These are phyloP conservation scores for Russula sp. DNA, from an alignment of 768 basidiomycete species.

Conservation along the genomic window DNA sequence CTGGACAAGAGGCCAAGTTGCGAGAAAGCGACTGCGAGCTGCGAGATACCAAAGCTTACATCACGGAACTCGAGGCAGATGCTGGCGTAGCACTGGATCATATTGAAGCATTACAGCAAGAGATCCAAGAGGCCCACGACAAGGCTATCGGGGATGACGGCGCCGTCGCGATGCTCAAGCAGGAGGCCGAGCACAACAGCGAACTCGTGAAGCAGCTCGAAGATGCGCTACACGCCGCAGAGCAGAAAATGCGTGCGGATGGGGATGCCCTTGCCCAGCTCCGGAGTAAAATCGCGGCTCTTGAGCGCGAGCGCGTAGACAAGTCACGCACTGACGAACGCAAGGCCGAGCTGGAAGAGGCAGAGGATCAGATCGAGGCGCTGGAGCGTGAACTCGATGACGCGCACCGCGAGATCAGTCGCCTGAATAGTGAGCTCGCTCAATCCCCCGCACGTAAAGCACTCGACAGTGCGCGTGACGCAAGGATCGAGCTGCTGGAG, in stretches of 20 bases:
- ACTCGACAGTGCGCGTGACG: constrained; percentile 69
- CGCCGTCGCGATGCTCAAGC: constrained; percentile 30
- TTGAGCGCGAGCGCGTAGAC: constrained; percentile 47
- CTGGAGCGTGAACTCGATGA: constrained; percentile 74
- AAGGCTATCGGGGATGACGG: constrained; percentile 39
- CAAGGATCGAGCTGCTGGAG: constrained; percentile 70
- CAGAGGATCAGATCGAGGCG: constrained; percentile 47
- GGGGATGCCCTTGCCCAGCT: constrained; percentile 48
- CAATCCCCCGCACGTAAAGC: constrained; percentile 75
- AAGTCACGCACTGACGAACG: constrained; percentile 30
- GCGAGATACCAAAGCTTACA: constrained; percentile 42
- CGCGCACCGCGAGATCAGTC: constrained; percentile 70
- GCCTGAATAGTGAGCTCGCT: constrained; percentile 55
- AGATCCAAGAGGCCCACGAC: constrained; percentile 44
- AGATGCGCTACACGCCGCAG: constrained; percentile 67
- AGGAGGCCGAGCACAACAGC: constrained; percentile 44
- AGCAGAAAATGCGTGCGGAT: constrained; percentile 62
- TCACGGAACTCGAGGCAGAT: constrained; percentile 57
- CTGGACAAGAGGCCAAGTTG: constrained; percentile 22
- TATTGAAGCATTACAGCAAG: constrained; percentile 50
- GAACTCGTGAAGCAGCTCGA: constrained; percentile 65
- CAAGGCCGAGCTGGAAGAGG: constrained; percentile 33
- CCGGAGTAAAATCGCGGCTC: constrained; percentile 42
- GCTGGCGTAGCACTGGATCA: constrained; percentile 46
- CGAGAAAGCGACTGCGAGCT: constrained; percentile 30